Evolutionary conservation across 2,329 filamentous ascomycete species (phyloP).

Genomic region (Exophiala calicioides): DNA sequence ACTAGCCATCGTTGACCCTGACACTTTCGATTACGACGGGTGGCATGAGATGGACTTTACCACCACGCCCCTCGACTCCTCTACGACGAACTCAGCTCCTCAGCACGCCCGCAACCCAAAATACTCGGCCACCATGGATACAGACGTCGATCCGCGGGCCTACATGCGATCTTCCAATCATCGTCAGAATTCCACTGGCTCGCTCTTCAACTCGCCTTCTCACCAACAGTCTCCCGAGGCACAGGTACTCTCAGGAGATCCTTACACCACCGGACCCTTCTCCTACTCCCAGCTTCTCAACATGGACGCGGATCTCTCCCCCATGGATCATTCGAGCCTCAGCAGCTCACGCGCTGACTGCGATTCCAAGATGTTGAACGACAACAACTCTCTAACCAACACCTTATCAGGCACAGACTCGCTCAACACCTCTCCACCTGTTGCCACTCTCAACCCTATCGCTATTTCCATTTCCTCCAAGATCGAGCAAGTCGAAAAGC

Average conservation of each 20-base stretch:
- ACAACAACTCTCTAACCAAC: constrained; percentile 17
- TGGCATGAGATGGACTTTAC: constrained; percentile 32
- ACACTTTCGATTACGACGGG: constrained; percentile 26
- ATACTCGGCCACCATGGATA: constrained; percentile 28
- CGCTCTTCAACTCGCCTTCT: constrained; percentile 7
- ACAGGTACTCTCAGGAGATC: constrained; percentile 22
- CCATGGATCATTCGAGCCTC: constrained; percentile 27
- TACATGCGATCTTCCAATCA: constrained; percentile 18
- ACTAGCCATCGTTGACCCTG: constrained; percentile 26
- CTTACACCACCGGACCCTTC: constrained; percentile 23
- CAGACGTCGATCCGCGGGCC: constrained; percentile 19
- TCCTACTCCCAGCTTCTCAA: constrained; percentile 29
- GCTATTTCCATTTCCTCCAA: constrained; percentile 20
- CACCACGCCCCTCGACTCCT: constrained; percentile 19
- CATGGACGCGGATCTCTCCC: constrained; percentile 27
- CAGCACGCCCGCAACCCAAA: constrained; percentile 14
- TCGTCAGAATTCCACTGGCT: constrained; percentile 20
- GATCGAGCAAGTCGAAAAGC: constrained; percentile 21
- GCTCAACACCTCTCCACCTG: constrained; percentile 24
- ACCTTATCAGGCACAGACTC: constrained; percentile 21
- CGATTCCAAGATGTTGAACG: constrained; percentile 26
- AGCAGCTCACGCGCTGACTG: constrained; percentile 25
- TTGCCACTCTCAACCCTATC: constrained; percentile 23
- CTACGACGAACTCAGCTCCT: constrained; percentile 10
- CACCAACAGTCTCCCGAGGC: constrained; percentile 20